Evolutionary conservation across 2,329 filamentous ascomycete genomes (phyloP), one percentile per base, ranked within the genome.

Genomic region (Stagonosporopsis tanaceti): DNA sequence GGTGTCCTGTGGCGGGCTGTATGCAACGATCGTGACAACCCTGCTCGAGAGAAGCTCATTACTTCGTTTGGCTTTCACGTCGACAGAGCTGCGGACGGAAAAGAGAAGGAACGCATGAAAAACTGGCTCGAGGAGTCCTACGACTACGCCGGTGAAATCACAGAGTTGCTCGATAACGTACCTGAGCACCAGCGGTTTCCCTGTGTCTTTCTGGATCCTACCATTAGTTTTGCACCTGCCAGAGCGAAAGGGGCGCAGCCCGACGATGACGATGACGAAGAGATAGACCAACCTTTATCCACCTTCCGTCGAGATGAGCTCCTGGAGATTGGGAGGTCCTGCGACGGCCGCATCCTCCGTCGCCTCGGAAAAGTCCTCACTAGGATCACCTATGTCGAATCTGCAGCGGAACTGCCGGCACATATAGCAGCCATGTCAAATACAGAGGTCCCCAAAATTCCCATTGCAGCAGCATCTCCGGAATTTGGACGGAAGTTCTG

Each of bases 71-170:
- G 80, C 1, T 53, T 64, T 0, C 60, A 75, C n/a, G 74, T 82
- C 1, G 75, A 80, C 5, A 68, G 60, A 1, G 75, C 82, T 25
- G 22, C 44, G 0, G 52, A 78, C 27, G 30, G 40, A 0, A 62
- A 71, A 0, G 73, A 79, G 38, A 81, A 77, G 59, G 54, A 48
- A 0, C 67, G 69, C 0, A 79, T 83, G 78, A 81, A 78, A 63
- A 58, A 53, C 0, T 85, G 82, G 82, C 70, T 85, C 2, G 81
- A 80, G 11, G 80, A 80, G 53, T 84, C 81, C 1, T 84, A 84
- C 62, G 78, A 84, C 63, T 81, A 77, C 59, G 76, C 72, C 0
- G 77, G 70, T 5, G 81, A 84, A 24, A 80, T 84, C 6, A 54
- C 73, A 24, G 69, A 74, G 0, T 59, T 70, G 5, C 76, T 84